Evolutionary conservation across 78 protist genomes (phyloP).

Genomic region (Dictyostelium intermedium): DNA sequence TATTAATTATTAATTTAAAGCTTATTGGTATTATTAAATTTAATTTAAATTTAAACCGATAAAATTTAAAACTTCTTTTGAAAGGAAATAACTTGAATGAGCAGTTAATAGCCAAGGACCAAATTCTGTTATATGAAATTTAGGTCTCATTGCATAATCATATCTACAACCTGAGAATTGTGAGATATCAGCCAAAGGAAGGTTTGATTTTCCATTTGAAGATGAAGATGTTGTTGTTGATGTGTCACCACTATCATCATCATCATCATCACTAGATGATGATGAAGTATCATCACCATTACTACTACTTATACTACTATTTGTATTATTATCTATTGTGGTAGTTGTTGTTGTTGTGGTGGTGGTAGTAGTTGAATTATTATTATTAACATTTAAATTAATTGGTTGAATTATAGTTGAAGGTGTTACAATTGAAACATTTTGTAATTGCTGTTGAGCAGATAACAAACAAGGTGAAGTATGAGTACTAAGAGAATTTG

Average conservation of each 20-base stretch:
- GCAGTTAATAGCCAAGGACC: background rate
- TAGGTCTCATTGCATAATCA: constrained; percentile 60
- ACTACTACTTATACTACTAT: background rate
- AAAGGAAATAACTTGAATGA: constrained; percentile 28
- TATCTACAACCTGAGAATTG: constrained; percentile 44
- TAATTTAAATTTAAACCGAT: background rate
- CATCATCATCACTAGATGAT: background rate
- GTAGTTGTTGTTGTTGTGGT: background rate
- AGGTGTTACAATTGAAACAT: background rate
- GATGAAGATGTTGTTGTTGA: background rate
- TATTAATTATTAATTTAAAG: too few species aligned
- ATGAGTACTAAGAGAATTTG: background rate
- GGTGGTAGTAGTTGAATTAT: background rate
- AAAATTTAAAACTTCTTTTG: constrained; percentile 40
- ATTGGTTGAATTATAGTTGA: background rate
- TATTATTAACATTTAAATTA: background rate
- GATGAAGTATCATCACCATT: background rate
- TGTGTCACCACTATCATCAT: background rate
- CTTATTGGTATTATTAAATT: background rate
- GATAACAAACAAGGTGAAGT: constrained; percentile 5
- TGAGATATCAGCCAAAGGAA: background rate
- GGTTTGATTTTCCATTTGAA: background rate
- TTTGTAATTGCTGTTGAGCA: constrained; percentile 2
- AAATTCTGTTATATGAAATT: constrained; percentile 25
- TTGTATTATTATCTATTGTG: background rate